phyloP scores from a whole-genome alignment of 2,329 filamentous ascomycete genomes.

The Alternaria hordeiaustralica region DNA sequence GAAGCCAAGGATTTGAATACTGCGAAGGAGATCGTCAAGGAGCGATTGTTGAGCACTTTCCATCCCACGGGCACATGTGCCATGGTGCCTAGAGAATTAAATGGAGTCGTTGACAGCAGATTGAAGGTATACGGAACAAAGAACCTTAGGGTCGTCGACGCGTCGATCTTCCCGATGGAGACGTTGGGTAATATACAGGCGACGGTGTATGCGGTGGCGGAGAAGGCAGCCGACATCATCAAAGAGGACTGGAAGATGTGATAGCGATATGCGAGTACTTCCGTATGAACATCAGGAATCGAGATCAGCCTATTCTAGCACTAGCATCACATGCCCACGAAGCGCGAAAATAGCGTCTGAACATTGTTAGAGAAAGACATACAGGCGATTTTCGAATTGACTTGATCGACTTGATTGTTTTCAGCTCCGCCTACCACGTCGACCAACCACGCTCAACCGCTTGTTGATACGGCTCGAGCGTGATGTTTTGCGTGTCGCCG shows the following conservation, averaged over 20 bases:
- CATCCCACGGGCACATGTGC: not conserved
- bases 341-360: not conserved
- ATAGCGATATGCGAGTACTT: not conserved
- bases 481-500: not conserved
- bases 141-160: not conserved
- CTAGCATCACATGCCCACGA: not conserved
- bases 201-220: not conserved
- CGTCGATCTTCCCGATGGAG: not conserved
- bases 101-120: not conserved
- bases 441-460: not conserved
- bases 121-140: not conserved
- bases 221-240: constrained; percentile 1
- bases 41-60: not conserved
- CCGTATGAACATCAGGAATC: not conserved
- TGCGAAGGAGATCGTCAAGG: not conserved
- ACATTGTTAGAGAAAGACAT: too few relatives aligned
- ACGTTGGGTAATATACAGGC: not conserved
- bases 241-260: not conserved
- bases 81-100: not conserved
- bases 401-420: not conserved
- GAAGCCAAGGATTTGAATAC: not conserved
- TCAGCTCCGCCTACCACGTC: not conserved
- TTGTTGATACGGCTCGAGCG: not conserved
- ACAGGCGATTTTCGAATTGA: not conserved
- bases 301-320: not conserved